phyloP scores from a whole-genome alignment of 352 stramenopile genomes.

The Phytopythium delawarense region DNA sequence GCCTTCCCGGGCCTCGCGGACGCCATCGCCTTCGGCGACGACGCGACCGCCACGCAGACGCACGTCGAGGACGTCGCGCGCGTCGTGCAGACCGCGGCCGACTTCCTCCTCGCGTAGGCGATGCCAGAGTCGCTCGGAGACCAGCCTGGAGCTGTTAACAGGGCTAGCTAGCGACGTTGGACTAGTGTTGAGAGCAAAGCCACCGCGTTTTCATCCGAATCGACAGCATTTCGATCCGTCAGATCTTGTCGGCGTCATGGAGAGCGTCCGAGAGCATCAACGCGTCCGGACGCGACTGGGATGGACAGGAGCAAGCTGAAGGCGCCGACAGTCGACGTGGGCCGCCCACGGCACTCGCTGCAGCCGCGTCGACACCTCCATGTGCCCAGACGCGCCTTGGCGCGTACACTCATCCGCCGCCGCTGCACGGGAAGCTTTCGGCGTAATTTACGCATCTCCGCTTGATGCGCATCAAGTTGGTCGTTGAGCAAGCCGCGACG shows the following conservation, averaged over 20 bases:
- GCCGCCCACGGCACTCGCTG: neutral
- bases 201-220: too few species aligned
- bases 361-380: neutral
- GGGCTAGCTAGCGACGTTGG: too few species aligned
- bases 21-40: conserved; percentile 10
- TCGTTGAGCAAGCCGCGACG: neutral
- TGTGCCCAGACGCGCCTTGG: neutral
- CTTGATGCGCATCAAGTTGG: conserved; percentile 1
- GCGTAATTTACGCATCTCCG: neutral
- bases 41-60: neutral
- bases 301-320: too few species aligned
- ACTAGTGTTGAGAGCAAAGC: too few species aligned
- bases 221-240: too few species aligned
- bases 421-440: neutral
- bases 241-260: too few species aligned
- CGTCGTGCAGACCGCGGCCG: conserved; percentile 2
- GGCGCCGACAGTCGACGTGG: too few species aligned
- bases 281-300: too few species aligned
- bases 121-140: too few species aligned
- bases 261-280: too few species aligned
- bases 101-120: conserved; percentile 6
- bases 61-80: conserved; percentile 16
- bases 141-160: too few species aligned
- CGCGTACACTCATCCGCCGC: neutral
- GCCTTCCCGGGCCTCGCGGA: conserved; percentile 12